Evolutionary conservation across 805 yeast genomes (phyloP).

Genomic region (Candida palmyrensis): DNA sequence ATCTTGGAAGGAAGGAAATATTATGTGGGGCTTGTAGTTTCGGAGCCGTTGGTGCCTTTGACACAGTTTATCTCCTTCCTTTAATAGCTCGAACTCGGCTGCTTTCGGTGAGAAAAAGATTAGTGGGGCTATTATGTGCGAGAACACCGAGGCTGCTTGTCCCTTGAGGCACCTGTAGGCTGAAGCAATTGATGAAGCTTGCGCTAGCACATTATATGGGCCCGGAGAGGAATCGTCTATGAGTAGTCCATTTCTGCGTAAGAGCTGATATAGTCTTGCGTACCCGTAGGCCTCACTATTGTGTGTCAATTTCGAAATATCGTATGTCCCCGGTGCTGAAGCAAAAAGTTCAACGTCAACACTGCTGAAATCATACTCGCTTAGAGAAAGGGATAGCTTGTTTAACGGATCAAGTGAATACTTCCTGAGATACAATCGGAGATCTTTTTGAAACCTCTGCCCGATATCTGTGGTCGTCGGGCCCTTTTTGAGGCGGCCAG

Average conservation of each 20-base stretch:
- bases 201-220: conserved; percentile 33
- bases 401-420: conserved; percentile 31
- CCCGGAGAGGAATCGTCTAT: conserved; percentile 9
- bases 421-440: conserved; percentile 38
- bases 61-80: conserved; percentile 20
- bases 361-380: conserved; percentile 37
- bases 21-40: conserved; percentile 28
- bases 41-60: conserved; percentile 15
- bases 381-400: conserved; percentile 22
- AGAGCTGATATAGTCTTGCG: conserved; percentile 39
- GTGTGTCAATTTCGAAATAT: conserved; percentile 6
- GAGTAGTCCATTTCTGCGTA: conserved; percentile 29
- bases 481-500: conserved; percentile 36
- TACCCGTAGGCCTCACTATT: conserved; percentile 40
- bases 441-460: conserved; percentile 38
- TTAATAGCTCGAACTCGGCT: conserved; percentile 14
- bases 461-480: conserved; percentile 6
- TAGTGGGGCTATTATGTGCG: conserved; percentile 45
- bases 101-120: conserved; percentile 24
- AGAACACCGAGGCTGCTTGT: conserved; percentile 35
- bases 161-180: conserved; percentile 27
- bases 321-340: conserved; percentile 46
- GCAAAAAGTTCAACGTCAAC: conserved; percentile 51
- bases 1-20: conserved; percentile 42
- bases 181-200: conserved; percentile 45